Conservation (phyloP, 2,329 filamentous ascomycete genomes). For the Tricladium varicosporioides region DNA sequence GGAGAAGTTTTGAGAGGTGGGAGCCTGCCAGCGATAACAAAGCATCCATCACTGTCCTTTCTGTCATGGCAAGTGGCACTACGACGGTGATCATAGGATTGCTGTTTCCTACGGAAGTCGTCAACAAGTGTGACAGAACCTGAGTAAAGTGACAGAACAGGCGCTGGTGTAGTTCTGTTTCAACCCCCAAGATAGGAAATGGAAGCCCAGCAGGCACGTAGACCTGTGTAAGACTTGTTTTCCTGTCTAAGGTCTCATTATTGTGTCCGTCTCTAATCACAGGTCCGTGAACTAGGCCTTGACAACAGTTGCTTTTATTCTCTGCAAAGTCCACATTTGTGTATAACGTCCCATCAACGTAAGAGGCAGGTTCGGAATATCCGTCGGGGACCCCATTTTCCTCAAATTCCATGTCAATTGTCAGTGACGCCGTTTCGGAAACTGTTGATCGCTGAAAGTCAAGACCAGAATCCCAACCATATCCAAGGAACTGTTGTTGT, state of each 20-base stretch:
- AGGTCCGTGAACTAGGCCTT: background rate
- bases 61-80: slow-evolving; percentile 19
- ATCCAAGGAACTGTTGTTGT: too few relatives aligned
- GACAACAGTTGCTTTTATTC: background rate
- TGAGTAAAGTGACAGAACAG: slow-evolving; percentile 23
- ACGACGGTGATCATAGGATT: slow-evolving; percentile 21
- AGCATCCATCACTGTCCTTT: slow-evolving; percentile 19
- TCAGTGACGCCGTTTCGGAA: too few relatives aligned
- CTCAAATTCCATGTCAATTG: too few relatives aligned
- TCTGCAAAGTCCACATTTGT: too few relatives aligned
- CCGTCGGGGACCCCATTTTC: too few relatives aligned
- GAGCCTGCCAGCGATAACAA: slow-evolving; percentile 22
- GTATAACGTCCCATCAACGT: too few relatives aligned
- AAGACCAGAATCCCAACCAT: too few relatives aligned
- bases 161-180: slow-evolving; percentile 14
- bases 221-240: background rate
- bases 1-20: slow-evolving; percentile 15
- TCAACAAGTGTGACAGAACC: slow-evolving; percentile 17
- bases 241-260: background rate
- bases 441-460: too few relatives aligned
- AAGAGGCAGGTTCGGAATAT: too few relatives aligned
- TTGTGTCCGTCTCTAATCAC: background rate
- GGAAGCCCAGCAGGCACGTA: slow-evolving; percentile 9
- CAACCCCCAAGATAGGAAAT: slow-evolving; percentile 18
- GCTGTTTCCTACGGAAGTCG: slow-evolving; percentile 7